A percentile compares a stretch with the other conserved stretches of the same genome.
phyloP scores from a whole-genome alignment of 345 rosid genomes.

The Cochlearia excelsa region DNA sequence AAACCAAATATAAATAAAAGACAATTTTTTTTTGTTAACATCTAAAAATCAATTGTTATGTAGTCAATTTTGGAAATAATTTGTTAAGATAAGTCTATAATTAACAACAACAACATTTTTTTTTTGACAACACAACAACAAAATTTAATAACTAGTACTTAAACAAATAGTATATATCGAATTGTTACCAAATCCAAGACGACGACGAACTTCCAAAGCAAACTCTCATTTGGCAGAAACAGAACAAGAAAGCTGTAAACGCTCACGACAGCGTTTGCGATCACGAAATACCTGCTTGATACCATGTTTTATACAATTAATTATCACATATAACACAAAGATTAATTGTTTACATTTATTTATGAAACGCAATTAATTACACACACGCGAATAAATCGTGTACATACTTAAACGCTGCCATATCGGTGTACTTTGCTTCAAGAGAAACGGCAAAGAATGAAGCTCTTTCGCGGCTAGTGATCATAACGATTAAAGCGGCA shows the following conservation, averaged over 20 bases:
- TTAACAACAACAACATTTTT: too few species aligned
- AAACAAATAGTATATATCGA: background rate
- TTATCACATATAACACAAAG: too few species aligned
- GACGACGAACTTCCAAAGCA: constrained; percentile 60
- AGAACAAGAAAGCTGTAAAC: constrained; percentile 59
- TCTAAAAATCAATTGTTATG: too few species aligned
- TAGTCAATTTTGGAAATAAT: too few species aligned
- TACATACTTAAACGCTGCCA: constrained; percentile 66
- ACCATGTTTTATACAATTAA: too few species aligned
- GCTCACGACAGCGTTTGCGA: constrained; percentile 55
- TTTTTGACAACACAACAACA: too few species aligned
- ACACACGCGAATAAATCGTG: too few species aligned
- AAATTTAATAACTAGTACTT: too few species aligned
- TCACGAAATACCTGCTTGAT: constrained; percentile 68
- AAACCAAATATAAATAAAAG: too few species aligned
- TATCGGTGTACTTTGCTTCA: constrained; percentile 63
- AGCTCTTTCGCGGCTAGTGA: constrained; percentile 58
- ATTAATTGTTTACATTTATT: background rate
- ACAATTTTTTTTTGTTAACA: too few species aligned
- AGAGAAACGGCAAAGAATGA: constrained; percentile 41
- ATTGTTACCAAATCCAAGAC: constrained; percentile 59
- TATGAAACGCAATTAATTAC: constrained; percentile 7
- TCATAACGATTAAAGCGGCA: constrained; percentile 65
- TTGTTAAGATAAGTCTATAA: too few species aligned
- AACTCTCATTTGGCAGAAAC: constrained; percentile 55